Evolutionary conservation across 768 basidiomycete genomes (phyloP), one percentile per base, ranked within the genome.

Genomic region (Tylopilus subfusipes): DNA sequence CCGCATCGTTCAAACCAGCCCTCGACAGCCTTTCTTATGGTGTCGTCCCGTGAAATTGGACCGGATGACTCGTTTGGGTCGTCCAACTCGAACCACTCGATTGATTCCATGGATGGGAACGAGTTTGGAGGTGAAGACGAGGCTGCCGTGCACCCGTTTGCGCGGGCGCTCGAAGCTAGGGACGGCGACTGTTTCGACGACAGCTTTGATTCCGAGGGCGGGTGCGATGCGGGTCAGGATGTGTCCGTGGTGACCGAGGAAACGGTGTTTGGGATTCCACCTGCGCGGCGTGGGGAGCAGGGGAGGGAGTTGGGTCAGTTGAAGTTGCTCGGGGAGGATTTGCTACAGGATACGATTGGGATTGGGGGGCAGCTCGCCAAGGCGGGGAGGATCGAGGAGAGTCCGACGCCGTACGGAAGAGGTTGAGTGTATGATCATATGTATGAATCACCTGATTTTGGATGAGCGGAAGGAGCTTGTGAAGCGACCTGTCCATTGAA

Each of bases 1-100:
- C 81, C 82, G 39, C 71, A 81, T 47, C 77, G 79, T 63, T 78
- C 83, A 4, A 79, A 77, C 5, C 82, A 85, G 58, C 86, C 88
- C 2, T 86, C 85, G 10, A 82, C 82, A 1, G 86, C 85, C 2
- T 89, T 90, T 69, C 72, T 90, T 3, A 80, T 87, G 75, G 85
- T 82, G 3, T 72, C 77, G 1, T 72, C 72, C 48, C 63, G 67
- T n/a, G 55, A 68, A 36, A 33, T 59, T 21, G 65, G 45, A 4
- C 63, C 62, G 16, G 73, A 75, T 31, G 72, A 74, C 45, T 73
- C 73, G 4, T 71, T 71, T 47, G 69, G 62, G 50, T 73, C 70
- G 43, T 83, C 82, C 22, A 82, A 82, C 58, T 84, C 82, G 38
- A 82, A 82, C 56, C 78, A 79, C 48, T 83, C 82, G 6, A 75